Evolutionary conservation across 441 rosid species (phyloP), one percentile per base, ranked within the genome.

Genomic region (Daphne laureola): DNA sequence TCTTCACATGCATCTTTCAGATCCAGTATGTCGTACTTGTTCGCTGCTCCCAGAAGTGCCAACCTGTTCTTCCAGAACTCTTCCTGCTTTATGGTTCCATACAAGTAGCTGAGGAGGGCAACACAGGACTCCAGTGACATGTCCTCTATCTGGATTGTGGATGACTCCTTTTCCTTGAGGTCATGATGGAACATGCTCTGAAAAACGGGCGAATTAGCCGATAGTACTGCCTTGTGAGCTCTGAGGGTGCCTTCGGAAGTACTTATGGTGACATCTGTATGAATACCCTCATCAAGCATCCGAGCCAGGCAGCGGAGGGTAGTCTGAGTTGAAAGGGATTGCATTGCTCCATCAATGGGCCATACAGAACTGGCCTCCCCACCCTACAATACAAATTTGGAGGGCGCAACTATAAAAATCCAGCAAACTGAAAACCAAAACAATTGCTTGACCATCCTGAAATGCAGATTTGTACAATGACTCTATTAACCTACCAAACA

Each of bases 31-130:
- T 80, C 90, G 27, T 87, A 91, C 54, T 91, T 91, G 79, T 91
- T 80, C 16, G 98, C 96, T 0, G 98, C 96, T 5, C 92, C 87
- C 8, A 87, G 72, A 46, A 91, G 70, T 0, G 87, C 71, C 46
- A 87, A 71, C 11, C 98, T 57, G 74, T 91, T 90, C 78, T 83
- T 82, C 98, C 95, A 83, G 71, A 91, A 91, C 15, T 80, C 83
- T 55, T 78, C 86, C 61, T 83, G 89, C 17, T 78, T 75, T 61
- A 87, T 78, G 66, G 71, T 83, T 26, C 98, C 98, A 44, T 90
- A 90, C 65, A 90, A 61, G 79, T 83, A 85, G 62, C 76, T 73
- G 9, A 91, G 70, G 15, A 91, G 86, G 60, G 82, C 77, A 67
- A 59, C 73, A 77, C 98, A 90, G 50, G 95, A 80, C 44, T 87